Percentiles rank a stretch among this genome's conserved stretches.
phyloP scores from a whole-genome alignment of 129 eudicot genomes.

The Heracleum sosnowskyi region DNA sequence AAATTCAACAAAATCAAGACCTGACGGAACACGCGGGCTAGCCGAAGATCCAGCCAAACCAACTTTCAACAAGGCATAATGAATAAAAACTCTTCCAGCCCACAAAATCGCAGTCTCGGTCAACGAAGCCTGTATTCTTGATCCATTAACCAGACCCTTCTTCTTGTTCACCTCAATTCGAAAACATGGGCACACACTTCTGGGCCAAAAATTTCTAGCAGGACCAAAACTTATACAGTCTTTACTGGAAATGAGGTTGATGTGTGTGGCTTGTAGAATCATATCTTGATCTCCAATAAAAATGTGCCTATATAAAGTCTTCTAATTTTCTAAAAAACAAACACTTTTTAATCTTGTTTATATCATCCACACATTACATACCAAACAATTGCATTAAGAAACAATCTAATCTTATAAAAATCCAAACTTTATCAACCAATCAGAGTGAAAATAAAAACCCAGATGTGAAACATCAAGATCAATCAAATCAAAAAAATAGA shows the following conservation, averaged over 20 bases:
- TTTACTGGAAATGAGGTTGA: not conserved
- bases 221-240: not conserved
- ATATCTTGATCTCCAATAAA: not conserved
- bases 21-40: not conserved
- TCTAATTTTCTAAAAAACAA: not conserved
- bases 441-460: not conserved
- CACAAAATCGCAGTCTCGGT: not conserved
- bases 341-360: not conserved
- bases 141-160: not conserved
- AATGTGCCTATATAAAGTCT: not conserved
- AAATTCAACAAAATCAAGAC: not conserved
- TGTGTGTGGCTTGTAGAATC: not conserved
- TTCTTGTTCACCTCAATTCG: not conserved
- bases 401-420: not conserved
- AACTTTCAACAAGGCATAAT: not conserved
- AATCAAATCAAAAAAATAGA: not conserved
- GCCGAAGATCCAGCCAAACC: not conserved
- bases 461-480: not conserved
- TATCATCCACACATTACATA: not conserved
- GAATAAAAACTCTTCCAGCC: constrained; percentile 5
- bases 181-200: not conserved
- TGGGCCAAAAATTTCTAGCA: not conserved
- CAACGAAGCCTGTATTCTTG: not conserved
- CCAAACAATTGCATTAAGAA: not conserved
- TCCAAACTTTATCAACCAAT: not conserved